These are phyloP conservation scores for Solanum microdontum DNA, from an alignment of 257 asterid species.

Conservation along the genomic window DNA sequence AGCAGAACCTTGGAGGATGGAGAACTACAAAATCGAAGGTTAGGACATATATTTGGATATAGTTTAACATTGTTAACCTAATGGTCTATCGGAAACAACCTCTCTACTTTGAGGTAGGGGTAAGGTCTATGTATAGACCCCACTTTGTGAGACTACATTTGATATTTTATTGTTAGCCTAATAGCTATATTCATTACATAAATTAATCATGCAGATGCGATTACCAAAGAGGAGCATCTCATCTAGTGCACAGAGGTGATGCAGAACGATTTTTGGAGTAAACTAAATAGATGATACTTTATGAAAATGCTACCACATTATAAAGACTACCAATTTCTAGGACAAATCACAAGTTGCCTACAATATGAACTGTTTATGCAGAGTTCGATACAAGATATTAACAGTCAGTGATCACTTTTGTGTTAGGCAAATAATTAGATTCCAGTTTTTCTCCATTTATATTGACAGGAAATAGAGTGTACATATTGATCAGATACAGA, in stretches of 20 bases:
- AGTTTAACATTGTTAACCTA: neutral
- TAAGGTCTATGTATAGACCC: neutral
- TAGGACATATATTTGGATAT: neutral
- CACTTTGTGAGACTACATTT: neutral
- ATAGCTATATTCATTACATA: neutral
- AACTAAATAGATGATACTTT: neutral
- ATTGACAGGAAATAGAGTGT: neutral
- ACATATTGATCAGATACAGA: neutral
- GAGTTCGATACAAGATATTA: neutral
- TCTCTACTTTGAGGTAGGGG: neutral
- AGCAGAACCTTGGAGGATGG: slow-evolving; percentile 61
- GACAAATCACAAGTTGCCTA: neutral
- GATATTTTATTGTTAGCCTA: neutral
- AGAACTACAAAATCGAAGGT: slow-evolving; percentile 72
- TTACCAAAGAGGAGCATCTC: slow-evolving; percentile 41
- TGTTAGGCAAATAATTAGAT: neutral
- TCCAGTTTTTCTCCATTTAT: neutral
- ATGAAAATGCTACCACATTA: neutral
- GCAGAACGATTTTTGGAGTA: neutral
- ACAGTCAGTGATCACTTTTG: neutral
- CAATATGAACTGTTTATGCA: neutral
- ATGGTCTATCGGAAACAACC: neutral
- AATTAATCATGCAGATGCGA: slow-evolving; percentile 49
- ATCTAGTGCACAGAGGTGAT: neutral
- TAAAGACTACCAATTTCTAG: neutral